Evolutionary conservation across 768 basidiomycete species (phyloP).

Genomic region (Phlegmacium glaucopus): DNA sequence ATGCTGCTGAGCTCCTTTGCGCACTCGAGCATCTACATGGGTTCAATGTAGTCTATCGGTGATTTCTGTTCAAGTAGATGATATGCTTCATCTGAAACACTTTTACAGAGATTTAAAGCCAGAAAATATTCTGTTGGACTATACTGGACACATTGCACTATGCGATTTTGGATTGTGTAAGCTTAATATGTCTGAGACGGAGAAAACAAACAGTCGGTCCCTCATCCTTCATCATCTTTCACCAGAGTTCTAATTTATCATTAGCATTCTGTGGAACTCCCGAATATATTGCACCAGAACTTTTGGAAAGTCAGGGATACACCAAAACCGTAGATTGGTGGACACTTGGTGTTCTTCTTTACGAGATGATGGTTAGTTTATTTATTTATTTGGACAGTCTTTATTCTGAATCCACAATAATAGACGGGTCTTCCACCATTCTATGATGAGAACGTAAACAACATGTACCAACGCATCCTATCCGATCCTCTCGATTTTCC

Average conservation of each 20-base stretch:
- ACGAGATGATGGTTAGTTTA: conserved; percentile 85
- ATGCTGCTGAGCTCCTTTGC: conserved; percentile 94
- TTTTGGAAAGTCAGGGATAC: conserved; percentile 95
- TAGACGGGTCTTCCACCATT: conserved; percentile 96
- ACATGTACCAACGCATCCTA: conserved; percentile 95
- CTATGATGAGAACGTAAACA: conserved; percentile 98
- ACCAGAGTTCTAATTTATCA: conserved; percentile 3
- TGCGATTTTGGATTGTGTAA: conserved; percentile 99
- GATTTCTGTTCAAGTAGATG: conserved; percentile 15
- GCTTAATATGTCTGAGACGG: conserved; percentile 95
- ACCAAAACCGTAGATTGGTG: conserved; percentile 99
- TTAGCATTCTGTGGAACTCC: conserved; percentile 97
- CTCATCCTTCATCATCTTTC: neutral
- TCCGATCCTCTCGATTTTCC: conserved; percentile 92
- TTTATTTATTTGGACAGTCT: neutral
- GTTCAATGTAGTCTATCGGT: conserved; percentile 99
- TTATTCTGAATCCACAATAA: conserved; percentile 3
- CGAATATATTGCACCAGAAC: conserved; percentile 97
- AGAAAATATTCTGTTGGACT: conserved; percentile 96
- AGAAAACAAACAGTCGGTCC: conserved; percentile 92
- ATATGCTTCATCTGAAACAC: neutral
- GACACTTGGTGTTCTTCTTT: conserved; percentile 94
- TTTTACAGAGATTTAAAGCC: conserved; percentile 83
- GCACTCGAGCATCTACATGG: conserved; percentile 95
- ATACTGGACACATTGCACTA: conserved; percentile 95